Base-by-base conservation (phyloP, 2,329 filamentous ascomycete species). In the Fonsecaea erecta region DNA sequence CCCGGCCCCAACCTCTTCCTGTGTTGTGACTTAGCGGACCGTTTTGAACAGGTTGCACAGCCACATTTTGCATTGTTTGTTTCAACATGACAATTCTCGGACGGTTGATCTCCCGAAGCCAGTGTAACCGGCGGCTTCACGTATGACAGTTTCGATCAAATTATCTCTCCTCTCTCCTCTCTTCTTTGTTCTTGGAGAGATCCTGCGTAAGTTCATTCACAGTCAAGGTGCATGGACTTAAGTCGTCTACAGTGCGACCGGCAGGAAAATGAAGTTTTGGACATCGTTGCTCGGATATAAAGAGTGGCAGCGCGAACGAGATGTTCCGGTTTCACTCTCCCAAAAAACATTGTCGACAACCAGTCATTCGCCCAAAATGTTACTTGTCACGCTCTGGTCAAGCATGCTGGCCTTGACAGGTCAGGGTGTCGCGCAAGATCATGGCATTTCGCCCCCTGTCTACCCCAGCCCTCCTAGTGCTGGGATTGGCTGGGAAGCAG, bases 401-500 rank as follows among this genome's bases (percentile, higher is more conserved):
- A 40, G 34, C n/a, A 30, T 65, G 12, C 54, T 67, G 7, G 54
- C 57, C 28, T 55, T 63, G 21, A 46, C 32, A 34, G 55, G 30
- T 28, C 59, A n/a, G n/a, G 30, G 34, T 16, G 48, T 54, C 14
- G 61, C 66, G 40, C 63, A 68, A 52, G 61, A 66, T 54, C 59
- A 61, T 40, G 40, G 48, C 53, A 59, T 54, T 1, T 66, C 66
- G 8, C 65, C 67, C 28, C 65, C 69, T 28, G 62, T 71, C 12
- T 71, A 71, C 24, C 68, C 69, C 12, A 67, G 62, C 14, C 69
- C 70, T n/a, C 43, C 64, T 16, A 65, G 60, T 4, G 65, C 65
- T 9, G 75, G 74, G 3, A 66, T 74, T 11, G 77, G 77, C 5
- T 80, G 78, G 78, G 73, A 74, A 28, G 67, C 69, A 14, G 77